Conservation (phyloP, 108 stramenopile genomes). For the Fistulifera pelliculosa region DNA sequence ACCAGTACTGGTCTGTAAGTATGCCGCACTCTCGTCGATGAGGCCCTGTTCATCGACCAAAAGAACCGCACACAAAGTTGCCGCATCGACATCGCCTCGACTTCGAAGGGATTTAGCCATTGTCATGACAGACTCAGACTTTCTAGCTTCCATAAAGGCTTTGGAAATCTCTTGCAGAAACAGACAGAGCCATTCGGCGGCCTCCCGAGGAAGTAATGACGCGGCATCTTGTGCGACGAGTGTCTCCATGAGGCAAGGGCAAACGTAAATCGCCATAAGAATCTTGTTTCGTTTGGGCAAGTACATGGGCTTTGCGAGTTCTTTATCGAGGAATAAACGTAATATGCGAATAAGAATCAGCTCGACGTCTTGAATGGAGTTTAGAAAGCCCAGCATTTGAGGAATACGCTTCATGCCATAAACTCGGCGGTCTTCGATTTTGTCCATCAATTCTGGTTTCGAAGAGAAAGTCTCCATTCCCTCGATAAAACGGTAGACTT, state of each 20-base stretch:
- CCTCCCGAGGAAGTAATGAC: not conserved
- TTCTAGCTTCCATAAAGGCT: slow-evolving; percentile 26
- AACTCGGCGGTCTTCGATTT: slow-evolving; percentile 22
- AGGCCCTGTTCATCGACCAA: slow-evolving; percentile 15
- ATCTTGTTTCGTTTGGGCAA: slow-evolving; percentile 5
- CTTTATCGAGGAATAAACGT: slow-evolving; percentile 14
- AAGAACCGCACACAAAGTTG: slow-evolving; percentile 22
- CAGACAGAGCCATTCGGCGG: slow-evolving; percentile 12
- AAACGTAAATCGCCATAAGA: slow-evolving; percentile 9
- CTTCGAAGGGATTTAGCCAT: slow-evolving; percentile 18
- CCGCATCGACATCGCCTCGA: slow-evolving; percentile 8
- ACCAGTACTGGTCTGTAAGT: not conserved
- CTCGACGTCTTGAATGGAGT: slow-evolving; percentile 11
- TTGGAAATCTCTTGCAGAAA: slow-evolving; percentile 20
- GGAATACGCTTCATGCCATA: slow-evolving; percentile 18
- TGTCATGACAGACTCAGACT: slow-evolving; percentile 10
- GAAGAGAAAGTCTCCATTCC: slow-evolving; percentile 30
- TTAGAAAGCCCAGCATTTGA: slow-evolving; percentile 23
- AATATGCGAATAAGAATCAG: slow-evolving; percentile 23
- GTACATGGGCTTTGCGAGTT: slow-evolving; percentile 27
- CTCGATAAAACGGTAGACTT: slow-evolving; percentile 22
- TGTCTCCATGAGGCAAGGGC: slow-evolving; percentile 11
- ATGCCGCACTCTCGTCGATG: not conserved
- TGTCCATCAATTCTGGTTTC: slow-evolving; percentile 25
- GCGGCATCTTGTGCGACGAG: slow-evolving; percentile 14